These are phyloP conservation scores for Aspergillus spinulosporus DNA, from an alignment of 2,329 filamentous ascomycete genomes.

Conservation along the genomic window DNA sequence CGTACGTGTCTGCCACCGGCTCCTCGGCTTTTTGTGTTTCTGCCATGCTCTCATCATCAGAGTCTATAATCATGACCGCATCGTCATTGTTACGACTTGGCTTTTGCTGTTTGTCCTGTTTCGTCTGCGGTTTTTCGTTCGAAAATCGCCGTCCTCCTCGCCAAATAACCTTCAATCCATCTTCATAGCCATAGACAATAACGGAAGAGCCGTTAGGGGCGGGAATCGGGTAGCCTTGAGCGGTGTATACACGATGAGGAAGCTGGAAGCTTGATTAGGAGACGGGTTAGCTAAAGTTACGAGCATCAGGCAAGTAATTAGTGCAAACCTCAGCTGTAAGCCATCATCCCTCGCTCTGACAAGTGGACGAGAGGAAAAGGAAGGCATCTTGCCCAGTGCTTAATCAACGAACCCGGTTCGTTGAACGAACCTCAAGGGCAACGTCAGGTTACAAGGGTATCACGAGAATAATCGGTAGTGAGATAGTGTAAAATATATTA, in stretches of 20 bases:
- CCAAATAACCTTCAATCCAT: slow-evolving; percentile 61
- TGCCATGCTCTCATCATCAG: slow-evolving; percentile 54
- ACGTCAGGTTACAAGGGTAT: neutral
- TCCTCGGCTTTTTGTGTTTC: slow-evolving; percentile 29
- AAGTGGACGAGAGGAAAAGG: slow-evolving; percentile 38
- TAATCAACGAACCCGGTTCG: neutral
- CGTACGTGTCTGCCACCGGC: slow-evolving; percentile 27
- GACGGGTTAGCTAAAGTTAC: slow-evolving; percentile 12
- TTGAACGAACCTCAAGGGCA: neutral
- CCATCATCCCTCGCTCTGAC: slow-evolving; percentile 42
- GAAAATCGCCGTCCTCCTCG: slow-evolving; percentile 57
- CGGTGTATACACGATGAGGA: slow-evolving; percentile 57
- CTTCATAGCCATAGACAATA: slow-evolving; percentile 60
- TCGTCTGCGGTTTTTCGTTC: slow-evolving; percentile 24
- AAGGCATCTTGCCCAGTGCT: slow-evolving; percentile 32
- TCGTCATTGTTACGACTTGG: slow-evolving; percentile 37
- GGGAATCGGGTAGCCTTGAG: slow-evolving; percentile 58
- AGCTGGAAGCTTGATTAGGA: slow-evolving; percentile 56
- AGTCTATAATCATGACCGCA: slow-evolving; percentile 57
- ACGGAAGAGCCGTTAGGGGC: slow-evolving; percentile 63
- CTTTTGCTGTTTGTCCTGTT: slow-evolving; percentile 29
- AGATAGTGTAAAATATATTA: neutral
- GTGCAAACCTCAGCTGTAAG: slow-evolving; percentile 44
- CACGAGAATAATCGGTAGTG: neutral
- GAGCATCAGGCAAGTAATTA: neutral